Conservation (phyloP, 2,329 filamentous ascomycete species). For the Eutypella sp. region DNA sequence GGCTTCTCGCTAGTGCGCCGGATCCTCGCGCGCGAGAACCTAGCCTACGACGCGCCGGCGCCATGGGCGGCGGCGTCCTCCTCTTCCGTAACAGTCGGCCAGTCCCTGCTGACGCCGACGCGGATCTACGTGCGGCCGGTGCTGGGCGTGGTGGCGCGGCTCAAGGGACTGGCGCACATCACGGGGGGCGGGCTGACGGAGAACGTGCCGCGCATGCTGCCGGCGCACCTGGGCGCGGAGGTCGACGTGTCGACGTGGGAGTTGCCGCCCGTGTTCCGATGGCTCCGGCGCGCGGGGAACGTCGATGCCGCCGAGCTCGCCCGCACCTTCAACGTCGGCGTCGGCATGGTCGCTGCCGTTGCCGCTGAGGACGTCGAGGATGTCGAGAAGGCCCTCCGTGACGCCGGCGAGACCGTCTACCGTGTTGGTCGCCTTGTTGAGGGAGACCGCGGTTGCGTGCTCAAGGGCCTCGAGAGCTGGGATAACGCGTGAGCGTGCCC, state of each 20-base stretch:
- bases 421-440: slow-evolving; percentile 67
- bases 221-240: slow-evolving; percentile 70
- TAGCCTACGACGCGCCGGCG: slow-evolving; percentile 65
- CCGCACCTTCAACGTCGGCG: slow-evolving; percentile 87
- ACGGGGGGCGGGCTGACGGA: slow-evolving; percentile 90
- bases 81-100: slow-evolving; percentile 56
- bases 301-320: slow-evolving; percentile 77
- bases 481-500: slow-evolving; percentile 28
- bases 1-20: slow-evolving; percentile 95
- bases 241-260: slow-evolving; percentile 75
- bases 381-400: slow-evolving; percentile 56
- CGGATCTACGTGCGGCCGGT: slow-evolving; percentile 87
- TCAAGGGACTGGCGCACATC: slow-evolving; percentile 96
- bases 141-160: slow-evolving; percentile 58
- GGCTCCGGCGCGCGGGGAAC: slow-evolving; percentile 72
- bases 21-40: slow-evolving; percentile 68
- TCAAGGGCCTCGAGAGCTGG: slow-evolving; percentile 52
- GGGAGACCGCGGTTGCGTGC: slow-evolving; percentile 53
- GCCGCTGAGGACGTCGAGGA: slow-evolving; percentile 56
- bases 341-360: slow-evolving; percentile 91
- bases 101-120: slow-evolving; percentile 80
- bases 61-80: slow-evolving; percentile 63
- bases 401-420: slow-evolving; percentile 71
- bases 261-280: slow-evolving; percentile 74
- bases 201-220: slow-evolving; percentile 93